Evolutionary conservation across 148 eudicot genomes (phyloP).

Genomic region (Nepenthes mirabilis): DNA sequence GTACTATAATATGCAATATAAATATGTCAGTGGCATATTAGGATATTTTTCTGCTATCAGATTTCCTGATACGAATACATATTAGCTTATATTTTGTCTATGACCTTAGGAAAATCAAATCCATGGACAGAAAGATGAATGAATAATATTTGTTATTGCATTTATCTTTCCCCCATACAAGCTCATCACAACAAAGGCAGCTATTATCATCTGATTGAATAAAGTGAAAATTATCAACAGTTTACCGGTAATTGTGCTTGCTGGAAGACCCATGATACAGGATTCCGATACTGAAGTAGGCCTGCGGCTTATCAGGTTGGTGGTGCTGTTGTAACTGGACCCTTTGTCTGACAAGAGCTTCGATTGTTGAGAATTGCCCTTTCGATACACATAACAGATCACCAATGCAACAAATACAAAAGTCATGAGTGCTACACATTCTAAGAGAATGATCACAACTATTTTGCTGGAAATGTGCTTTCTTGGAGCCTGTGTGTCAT

Average conservation of each 20-base stretch:
- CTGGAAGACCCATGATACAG: conserved; percentile 17
- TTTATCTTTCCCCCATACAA: not conserved
- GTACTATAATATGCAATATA: no score
- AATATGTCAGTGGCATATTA: no score
- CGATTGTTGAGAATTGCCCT: conserved; percentile 26
- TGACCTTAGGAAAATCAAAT: no score
- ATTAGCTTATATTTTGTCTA: no score
- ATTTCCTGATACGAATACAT: no score
- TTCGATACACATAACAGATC: conserved; percentile 37
- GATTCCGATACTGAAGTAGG: conserved; percentile 24
- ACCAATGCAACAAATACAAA: conserved; percentile 40
- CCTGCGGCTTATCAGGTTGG: conserved; percentile 50
- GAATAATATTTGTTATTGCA: no score
- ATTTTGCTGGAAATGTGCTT: conserved; percentile 34
- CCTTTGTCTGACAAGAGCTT: conserved; percentile 38
- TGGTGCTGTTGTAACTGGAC: conserved; percentile 47
- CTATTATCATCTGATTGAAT: not conserved
- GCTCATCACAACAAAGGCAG: not conserved
- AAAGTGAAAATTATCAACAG: not conserved
- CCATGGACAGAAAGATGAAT: no score
- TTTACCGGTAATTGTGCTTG: conserved; percentile 35
- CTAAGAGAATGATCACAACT: conserved; percentile 38
- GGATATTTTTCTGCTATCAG: no score
- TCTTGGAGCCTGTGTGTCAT: conserved; percentile 23
- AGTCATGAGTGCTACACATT: conserved; percentile 39